These are phyloP conservation scores for Xylaria grammica DNA, from an alignment of 495 filamentous ascomycete species.

Conservation along the genomic window DNA sequence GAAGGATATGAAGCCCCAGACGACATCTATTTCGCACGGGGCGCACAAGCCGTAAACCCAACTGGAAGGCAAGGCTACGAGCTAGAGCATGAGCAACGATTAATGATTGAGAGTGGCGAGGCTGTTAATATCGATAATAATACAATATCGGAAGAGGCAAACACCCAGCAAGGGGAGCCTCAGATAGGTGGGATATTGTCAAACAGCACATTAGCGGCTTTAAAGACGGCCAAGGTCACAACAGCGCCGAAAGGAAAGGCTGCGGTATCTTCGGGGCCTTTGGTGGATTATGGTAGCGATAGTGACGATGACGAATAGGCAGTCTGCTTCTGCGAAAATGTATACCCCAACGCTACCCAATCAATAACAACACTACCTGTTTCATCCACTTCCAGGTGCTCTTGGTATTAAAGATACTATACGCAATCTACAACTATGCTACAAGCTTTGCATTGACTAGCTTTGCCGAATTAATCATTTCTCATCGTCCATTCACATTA, in stretches of 20 bases:
- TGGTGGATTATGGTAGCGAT: conserved; percentile 92
- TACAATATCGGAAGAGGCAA: conserved; percentile 47
- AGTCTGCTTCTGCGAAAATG: not conserved
- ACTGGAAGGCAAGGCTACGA: conserved; percentile 56
- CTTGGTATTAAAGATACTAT: not conserved
- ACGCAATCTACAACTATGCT: not conserved
- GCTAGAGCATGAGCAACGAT: conserved; percentile 51
- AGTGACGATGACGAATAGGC: conserved; percentile 62
- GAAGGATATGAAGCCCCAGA: conserved; percentile 94
- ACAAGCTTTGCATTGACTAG: not conserved
- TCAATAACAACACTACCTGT: not conserved
- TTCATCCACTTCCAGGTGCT: not conserved
- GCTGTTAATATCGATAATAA: conserved; percentile 9
- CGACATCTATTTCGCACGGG: conserved; percentile 87
- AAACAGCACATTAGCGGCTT: conserved; percentile 73
- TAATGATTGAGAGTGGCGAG: conserved; percentile 54
- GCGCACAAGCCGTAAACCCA: conserved; percentile 63
- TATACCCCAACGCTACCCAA: conserved; percentile 14
- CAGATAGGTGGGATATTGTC: conserved; percentile 76
- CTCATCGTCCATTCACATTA: conserved; percentile 28
- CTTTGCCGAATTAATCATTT: not conserved
- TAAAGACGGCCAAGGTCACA: conserved; percentile 60
- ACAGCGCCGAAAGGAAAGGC: conserved; percentile 56
- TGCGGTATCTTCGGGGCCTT: conserved; percentile 60
- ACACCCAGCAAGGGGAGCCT: conserved; percentile 43